Evolutionary conservation across 441 rosid species (phyloP), one percentile per base, ranked within the genome.

Genomic region (Arabidopsis lyrata): DNA sequence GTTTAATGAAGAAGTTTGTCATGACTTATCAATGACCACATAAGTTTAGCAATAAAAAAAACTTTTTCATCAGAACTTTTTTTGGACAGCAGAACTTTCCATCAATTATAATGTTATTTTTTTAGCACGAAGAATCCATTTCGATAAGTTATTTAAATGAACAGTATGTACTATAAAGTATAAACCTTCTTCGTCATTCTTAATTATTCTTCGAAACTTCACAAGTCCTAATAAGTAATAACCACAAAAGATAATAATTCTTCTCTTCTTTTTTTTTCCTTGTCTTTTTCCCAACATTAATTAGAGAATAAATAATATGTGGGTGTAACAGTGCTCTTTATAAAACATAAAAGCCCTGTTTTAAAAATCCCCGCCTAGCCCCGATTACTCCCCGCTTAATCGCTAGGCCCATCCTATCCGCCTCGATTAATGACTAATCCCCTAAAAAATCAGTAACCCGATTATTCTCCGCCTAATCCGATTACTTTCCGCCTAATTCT

Each of bases 281-380:
- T 22, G 41, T 20, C 12, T 48, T 15, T 50, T 14, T n/a, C 5
- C 18, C 45, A 31, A 54, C 47, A 54, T 44, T 38, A 73, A 65
- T 39, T 27, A 65, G 9, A 50, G 54, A 49, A 49, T 36, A 66
- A 66, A 41, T 41, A 42, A 8, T 16, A 16, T 59, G 73, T 45
- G 29, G 75, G 60, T 52, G 70, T 62, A 62, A 61, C 32, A 75
- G 9, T 47, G 14, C 48, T 67, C 50, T 44, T 41, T 13, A 41
- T 41, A 41, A n/a, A n/a, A n/a, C n/a, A n/a, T n/a, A n/a, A n/a
- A n/a, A n/a, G n/a, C n/a, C n/a, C n/a, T n/a, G n/a, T n/a, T n/a
- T n/a, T n/a, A n/a, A n/a, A n/a, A n/a, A n/a, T n/a, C n/a, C n/a
- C n/a, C n/a, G n/a, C n/a, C n/a, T n/a, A n/a, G n/a, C n/a, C n/a